phyloP scores from a whole-genome alignment of 805 yeast genomes.

The Candida sakaeoensis region DNA sequence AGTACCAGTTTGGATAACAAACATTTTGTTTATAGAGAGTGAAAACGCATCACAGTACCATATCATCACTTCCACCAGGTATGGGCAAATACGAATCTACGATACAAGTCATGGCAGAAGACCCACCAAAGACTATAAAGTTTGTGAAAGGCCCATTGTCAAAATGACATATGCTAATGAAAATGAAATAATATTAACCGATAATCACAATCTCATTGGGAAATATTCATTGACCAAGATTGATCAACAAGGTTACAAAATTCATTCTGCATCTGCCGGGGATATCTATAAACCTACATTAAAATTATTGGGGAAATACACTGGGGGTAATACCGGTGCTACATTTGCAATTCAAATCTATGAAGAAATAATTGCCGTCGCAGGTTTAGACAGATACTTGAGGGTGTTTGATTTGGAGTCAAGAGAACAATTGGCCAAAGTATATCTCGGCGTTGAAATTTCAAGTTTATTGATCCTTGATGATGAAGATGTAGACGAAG shows the following conservation, averaged over 20 bases:
- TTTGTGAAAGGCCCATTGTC: conserved; percentile 52
- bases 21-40: conserved; percentile 44
- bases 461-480: conserved; percentile 50
- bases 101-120: conserved; percentile 63
- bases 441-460: conserved; percentile 72
- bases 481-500: conserved; percentile 38
- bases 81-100: conserved; percentile 75
- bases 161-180: conserved; percentile 34
- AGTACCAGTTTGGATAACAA: conserved; percentile 77
- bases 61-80: conserved; percentile 63
- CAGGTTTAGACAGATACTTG: conserved; percentile 84
- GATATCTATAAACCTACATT: conserved; percentile 46
- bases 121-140: conserved; percentile 58
- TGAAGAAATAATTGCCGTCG: conserved; percentile 53
- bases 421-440: conserved; percentile 63
- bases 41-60: conserved; percentile 39
- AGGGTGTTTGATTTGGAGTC: conserved; percentile 66
- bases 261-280: conserved; percentile 42
- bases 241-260: conserved; percentile 34
- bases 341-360: conserved; percentile 61
- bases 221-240: conserved; percentile 39
- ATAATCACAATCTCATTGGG: conserved; percentile 63
- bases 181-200: conserved; percentile 60
- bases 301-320: conserved; percentile 59
- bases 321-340: conserved; percentile 57